phyloP scores from a whole-genome alignment of 306 rosid species.

The Leucaena leucocephala region DNA sequence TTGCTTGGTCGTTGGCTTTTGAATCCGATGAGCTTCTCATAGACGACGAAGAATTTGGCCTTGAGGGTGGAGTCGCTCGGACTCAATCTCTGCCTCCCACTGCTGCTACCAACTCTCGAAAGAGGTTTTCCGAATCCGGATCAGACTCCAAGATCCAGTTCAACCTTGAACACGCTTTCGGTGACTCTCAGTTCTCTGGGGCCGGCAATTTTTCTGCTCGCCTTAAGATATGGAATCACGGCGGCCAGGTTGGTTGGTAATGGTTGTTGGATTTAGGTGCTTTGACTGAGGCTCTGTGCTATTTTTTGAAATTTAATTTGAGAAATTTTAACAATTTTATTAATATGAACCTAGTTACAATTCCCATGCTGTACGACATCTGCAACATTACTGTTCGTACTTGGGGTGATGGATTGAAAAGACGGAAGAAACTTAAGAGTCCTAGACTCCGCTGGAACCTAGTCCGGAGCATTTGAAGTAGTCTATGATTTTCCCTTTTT shows the following conservation, averaged over 20 bases:
- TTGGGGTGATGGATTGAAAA: not conserved
- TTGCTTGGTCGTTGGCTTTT: constrained; percentile 53
- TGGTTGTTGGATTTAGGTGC: not conserved
- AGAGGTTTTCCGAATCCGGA: constrained; percentile 70
- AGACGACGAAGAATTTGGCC: constrained; percentile 91
- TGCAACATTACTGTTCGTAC: not conserved
- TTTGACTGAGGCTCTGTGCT: not conserved
- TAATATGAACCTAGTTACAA: not conserved
- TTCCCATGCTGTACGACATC: not conserved
- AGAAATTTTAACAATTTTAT: not conserved
- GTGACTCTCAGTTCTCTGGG: constrained; percentile 74
- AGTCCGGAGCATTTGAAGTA: not conserved
- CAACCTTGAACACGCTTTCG: constrained; percentile 82
- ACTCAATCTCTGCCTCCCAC: constrained; percentile 42
- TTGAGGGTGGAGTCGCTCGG: constrained; percentile 77
- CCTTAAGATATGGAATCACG: constrained; percentile 86
- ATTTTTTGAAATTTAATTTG: not conserved
- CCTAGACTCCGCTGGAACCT: not conserved
- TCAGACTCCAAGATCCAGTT: constrained; percentile 94
- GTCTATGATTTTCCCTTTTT: not conserved
- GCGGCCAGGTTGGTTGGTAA: constrained; percentile 67
- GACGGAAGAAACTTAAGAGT: not conserved
- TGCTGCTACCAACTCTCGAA: constrained; percentile 49
- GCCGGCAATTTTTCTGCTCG: constrained; percentile 95
- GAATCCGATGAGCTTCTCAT: constrained; percentile 92